phyloP scores from a whole-genome alignment of 805 yeast genomes.

The Nakazawaea populi region DNA sequence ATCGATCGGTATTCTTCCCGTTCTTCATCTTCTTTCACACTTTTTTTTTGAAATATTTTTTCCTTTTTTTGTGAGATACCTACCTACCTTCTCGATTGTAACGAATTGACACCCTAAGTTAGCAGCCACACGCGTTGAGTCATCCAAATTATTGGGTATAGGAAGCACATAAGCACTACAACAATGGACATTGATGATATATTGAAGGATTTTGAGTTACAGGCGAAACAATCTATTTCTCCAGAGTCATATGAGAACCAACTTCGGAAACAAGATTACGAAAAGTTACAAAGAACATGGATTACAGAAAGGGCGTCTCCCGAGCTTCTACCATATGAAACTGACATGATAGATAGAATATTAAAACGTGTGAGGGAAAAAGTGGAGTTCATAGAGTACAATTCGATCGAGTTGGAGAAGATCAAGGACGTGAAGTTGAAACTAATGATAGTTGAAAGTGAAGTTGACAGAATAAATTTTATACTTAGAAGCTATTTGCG shows the following conservation, averaged over 20 bases:
- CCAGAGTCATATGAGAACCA: slow-evolving; percentile 13
- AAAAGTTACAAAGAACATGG: slow-evolving; percentile 60
- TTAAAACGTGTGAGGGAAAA: slow-evolving; percentile 58
- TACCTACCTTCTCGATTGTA: too few relatives aligned
- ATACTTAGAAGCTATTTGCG: slow-evolving; percentile 77
- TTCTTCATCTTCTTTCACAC: background rate
- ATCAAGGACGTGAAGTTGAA: slow-evolving; percentile 69
- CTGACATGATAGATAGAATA: slow-evolving; percentile 49
- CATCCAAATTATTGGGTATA: too few relatives aligned
- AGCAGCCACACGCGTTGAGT: too few relatives aligned
- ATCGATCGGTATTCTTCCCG: background rate
- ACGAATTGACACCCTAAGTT: too few relatives aligned
- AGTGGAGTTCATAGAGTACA: slow-evolving; percentile 69
- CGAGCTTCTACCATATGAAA: slow-evolving; percentile 74
- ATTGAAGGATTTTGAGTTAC: slow-evolving; percentile 54
- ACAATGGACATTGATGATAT: slow-evolving; percentile 64
- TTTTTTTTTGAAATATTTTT: background rate
- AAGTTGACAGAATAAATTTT: slow-evolving; percentile 81
- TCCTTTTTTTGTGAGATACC: background rate
- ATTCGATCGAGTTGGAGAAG: slow-evolving; percentile 68
- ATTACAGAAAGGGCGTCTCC: slow-evolving; percentile 82
- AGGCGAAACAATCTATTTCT: slow-evolving; percentile 18
- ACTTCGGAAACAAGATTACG: slow-evolving; percentile 30
- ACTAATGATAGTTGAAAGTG: slow-evolving; percentile 83
- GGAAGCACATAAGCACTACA: background rate